Evolutionary conservation across 352 stramenopile species (phyloP).

Genomic region (Phytophthora multivora): DNA sequence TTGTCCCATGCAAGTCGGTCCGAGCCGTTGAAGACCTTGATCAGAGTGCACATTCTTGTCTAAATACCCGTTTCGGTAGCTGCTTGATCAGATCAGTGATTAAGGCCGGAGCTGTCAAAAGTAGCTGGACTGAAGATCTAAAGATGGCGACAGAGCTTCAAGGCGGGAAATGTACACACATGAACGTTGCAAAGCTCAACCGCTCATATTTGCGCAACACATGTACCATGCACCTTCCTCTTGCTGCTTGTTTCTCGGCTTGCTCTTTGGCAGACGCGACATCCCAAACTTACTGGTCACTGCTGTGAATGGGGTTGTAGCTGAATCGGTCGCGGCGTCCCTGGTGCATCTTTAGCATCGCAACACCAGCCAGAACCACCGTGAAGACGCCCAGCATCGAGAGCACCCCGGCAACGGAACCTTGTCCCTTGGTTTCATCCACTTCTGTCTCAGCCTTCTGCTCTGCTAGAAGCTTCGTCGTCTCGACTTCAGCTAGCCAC

Average conservation of each 20-base stretch:
- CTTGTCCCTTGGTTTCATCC: slow-evolving; percentile 24
- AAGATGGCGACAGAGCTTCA: neutral
- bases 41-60: neutral
- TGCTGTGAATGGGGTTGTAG: slow-evolving; percentile 59
- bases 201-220: slow-evolving; percentile 31
- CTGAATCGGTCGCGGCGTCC: slow-evolving; percentile 40
- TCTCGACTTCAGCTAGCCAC: slow-evolving; percentile 44
- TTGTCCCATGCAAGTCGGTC: neutral
- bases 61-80: neutral
- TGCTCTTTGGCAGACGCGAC: neutral
- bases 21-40: neutral
- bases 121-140: neutral
- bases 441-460: neutral
- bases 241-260: slow-evolving; percentile 6
- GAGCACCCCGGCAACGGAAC: slow-evolving; percentile 35
- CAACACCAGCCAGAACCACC: slow-evolving; percentile 34
- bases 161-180: neutral
- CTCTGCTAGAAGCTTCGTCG: slow-evolving; percentile 15
- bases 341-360: slow-evolving; percentile 36
- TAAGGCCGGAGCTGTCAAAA: slow-evolving; percentile 1
- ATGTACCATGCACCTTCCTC: slow-evolving; percentile 3
- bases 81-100: neutral
- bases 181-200: slow-evolving; percentile 5
- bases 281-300: slow-evolving; percentile 28
- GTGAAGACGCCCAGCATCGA: slow-evolving; percentile 45